Evolutionary conservation across 1,139 yeast species (phyloP), one percentile per base, ranked within the genome.

Genomic region (Suhomyces bokatorum): DNA sequence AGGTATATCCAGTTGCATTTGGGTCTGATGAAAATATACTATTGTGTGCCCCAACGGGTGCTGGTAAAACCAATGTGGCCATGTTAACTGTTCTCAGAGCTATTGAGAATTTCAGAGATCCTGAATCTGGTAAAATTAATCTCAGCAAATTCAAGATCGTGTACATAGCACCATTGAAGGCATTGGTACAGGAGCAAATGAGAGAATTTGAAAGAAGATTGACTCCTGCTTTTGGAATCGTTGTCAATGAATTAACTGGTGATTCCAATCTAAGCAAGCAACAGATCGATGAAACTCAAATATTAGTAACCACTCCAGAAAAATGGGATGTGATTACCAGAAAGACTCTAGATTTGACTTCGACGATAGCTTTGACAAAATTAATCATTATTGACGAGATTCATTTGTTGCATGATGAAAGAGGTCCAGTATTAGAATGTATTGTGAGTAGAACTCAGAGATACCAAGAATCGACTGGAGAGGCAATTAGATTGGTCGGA

Each of bases 31-130:
- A 78, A 14, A 93, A 91, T 55, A 62, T 93, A 39, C 69, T 93
- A 16, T 70, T 93, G 54, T 91, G 98, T 76, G 98, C 99, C 0
- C 99, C 99, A 3, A 93, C 99, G 0, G 99, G 99, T 67, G 97
- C 97, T 3, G 99, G 99, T 69, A 93, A 93, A 62, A 93, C 99
- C 12, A 93, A 93, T 63, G 96, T 91, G 29, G 99, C 99, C 0
- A 77, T 93, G 81, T 67, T 93, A 45, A 72, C 97, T 0, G 77
- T 88, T 6, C 68, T 91, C 17, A 73, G 85, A 43, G 71, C 87
- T 0, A 64, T 90, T 24, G 71, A 79, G 0, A 78, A 85, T 41
- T 78, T 68, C 58, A 70, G 85, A 53, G 66, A 74, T 42, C 59
- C 63, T 11, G 63, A 62, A 0, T 68, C 77, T 13, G 85, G 84